Evolutionary conservation across 306 rosid species (phyloP), one percentile per base, ranked within the genome.

Genomic region (Prosopis cineraria): DNA sequence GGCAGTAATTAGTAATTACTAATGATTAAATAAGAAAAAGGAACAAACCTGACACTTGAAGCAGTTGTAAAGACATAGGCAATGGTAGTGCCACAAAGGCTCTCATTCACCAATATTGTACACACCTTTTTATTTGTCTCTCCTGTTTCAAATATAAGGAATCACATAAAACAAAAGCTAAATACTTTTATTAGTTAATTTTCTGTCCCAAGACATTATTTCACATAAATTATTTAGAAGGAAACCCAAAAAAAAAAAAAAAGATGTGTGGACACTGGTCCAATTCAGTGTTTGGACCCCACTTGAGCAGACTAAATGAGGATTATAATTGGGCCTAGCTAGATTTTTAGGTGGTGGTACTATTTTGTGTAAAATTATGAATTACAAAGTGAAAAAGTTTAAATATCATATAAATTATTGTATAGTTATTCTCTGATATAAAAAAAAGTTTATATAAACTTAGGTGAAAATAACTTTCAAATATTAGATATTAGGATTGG

Each of bases 41-140:
- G n/a, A 33, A 40, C 47, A 19, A 50, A 72, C 76, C 76, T 72
- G 45, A 52, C 2, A 43, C 76, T 31, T 44, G 11, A 50, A 34
- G 64, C 65, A 33, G 76, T 10, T 12, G 76, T 72, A 52, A 72
- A 6, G 31, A 72, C 34, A 20, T 72, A 52, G 22, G 64, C 64
- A 50, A 19, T 52, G 45, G 29, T 0, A 11, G 22, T 0, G 3
- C 76, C 76, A 34, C n/a, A 50, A 12, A 72, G 14, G 33, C 7
- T 48, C 47, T 50, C n/a, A 16, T 72, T 7, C 13, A 33, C 41
- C 64, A 72, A 4, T 5, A 72, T 16, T 34, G 33, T 29, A 33
- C 33, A n/a, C 22, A 52, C 14, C n/a, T 1, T 50, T 52, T 72
- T 3, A 10, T 12, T 48, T 34, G 0, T 33, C 64, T 33, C 64